Conservation (phyloP, 2,329 filamentous ascomycete species). For the Colletotrichum costaricense region DNA sequence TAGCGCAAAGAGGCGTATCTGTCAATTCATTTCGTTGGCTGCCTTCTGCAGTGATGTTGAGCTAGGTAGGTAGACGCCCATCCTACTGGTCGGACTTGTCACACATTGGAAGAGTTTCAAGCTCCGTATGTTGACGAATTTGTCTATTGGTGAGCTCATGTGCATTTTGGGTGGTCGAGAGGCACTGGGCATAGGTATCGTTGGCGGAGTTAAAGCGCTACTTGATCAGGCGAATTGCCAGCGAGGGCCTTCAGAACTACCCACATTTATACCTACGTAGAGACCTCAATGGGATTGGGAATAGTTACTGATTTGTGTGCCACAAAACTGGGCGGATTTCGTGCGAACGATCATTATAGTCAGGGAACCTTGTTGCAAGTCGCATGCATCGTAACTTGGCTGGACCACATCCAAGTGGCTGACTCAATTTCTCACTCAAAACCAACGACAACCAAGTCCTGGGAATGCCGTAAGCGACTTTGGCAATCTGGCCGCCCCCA, state of each 20-base stretch:
- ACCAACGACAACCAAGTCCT: background rate
- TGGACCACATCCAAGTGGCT: background rate
- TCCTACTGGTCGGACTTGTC: too few species aligned
- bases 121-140: too few species aligned
- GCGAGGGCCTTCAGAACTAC: too few species aligned
- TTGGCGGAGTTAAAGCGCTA: background rate
- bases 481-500: background rate
- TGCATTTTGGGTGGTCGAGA: too few species aligned
- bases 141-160: too few species aligned
- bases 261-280: too few species aligned
- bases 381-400: background rate
- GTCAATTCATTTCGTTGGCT: too few species aligned
- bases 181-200: background rate
- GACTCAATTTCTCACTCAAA: background rate
- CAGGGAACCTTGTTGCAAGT: background rate
- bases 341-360: background rate
- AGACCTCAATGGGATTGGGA: background rate
- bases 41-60: too few species aligned
- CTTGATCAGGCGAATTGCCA: background rate
- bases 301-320: background rate
- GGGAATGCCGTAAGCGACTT: background rate
- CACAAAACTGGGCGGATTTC: background rate
- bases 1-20: background rate
- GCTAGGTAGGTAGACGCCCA: too few species aligned
- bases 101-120: too few species aligned